Base-by-base conservation (phyloP, 306 rosid genomes). In the Cajanus cajan region DNA sequence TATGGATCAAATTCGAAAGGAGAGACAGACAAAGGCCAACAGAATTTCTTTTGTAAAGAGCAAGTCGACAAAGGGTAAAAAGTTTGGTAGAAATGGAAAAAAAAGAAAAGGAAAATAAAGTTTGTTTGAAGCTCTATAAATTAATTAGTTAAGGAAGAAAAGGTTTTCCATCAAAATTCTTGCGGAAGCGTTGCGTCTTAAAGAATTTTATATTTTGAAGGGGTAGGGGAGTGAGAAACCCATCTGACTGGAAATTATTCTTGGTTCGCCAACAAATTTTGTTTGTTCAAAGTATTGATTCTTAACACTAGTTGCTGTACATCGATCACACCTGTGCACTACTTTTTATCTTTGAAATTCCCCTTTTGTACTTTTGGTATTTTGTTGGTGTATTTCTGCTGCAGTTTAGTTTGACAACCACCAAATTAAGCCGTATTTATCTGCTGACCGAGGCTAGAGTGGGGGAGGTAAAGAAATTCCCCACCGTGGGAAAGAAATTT, bases 1-100 rank as follows among this genome's bases (percentile, higher is more conserved):
- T 86, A 41, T 92, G 28, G 97, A 95, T 21, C 97, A 92, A 86
- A 83, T 95, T 77, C 83, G 96, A 54, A 95, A 92, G 84, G 92
- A 94, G 76, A 89, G 97, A 79, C 94, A 95, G 90, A 85, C 73
- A 36, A 91, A 95, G 36, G 94, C 92, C 2, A 76, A 50, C 81
- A 87, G 51, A 59, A 68, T 83, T 61, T 82, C 96, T 4, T 36
- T 84, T 18, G 58, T 84, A 74, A 92, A 90, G 86, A 87, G 70
- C 88, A 90, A 86, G 80, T 66, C 90, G 7, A 41, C 75, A 0
- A 93, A 81, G 82, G 94, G 96, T 76, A 92, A 86, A 63, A 82
- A 79, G 7, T 74, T 73, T 45, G 91, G 95, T 79, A 83, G 39
- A 85, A 85, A 79, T 51, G 97, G 91, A 5, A 89, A 82, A 69